Percentiles rank a stretch among this genome's conserved stretches.
These are phyloP conservation scores for Colletotrichum tropicicola DNA, from an alignment of 2,329 filamentous ascomycete genomes.

Conservation along the genomic window DNA sequence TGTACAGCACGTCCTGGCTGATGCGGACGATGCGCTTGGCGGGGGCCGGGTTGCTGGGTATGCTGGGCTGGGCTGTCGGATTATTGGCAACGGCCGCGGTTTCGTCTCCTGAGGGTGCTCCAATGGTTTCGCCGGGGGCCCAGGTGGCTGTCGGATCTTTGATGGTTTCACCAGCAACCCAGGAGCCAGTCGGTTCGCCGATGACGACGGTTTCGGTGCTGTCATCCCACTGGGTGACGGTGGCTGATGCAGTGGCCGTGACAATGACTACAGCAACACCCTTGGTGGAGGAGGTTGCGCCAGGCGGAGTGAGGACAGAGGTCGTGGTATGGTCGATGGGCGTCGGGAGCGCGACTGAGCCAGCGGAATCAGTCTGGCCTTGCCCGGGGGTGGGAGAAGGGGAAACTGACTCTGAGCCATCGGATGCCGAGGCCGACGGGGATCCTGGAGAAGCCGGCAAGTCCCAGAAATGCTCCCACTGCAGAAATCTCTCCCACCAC, in stretches of 20 bases:
- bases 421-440: background rate
- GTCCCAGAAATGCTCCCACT: slow-evolving; percentile 1
- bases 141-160: no score
- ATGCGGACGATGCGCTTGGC: background rate
- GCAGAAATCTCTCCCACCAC: background rate
- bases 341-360: background rate
- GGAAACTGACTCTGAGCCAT: background rate
- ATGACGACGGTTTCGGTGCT: background rate
- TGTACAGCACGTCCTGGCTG: background rate
- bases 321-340: background rate
- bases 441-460: background rate
- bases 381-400: background rate
- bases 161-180: no score
- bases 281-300: background rate
- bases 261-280: background rate
- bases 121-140: no score
- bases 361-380: background rate
- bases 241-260: background rate
- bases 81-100: no score
- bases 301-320: no score
- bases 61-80: background rate
- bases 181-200: background rate
- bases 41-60: background rate
- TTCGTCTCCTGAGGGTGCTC: no score
- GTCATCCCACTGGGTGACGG: background rate